A percentile compares a stretch with the other conserved stretches of the same genome.
These are phyloP conservation scores for Rhizoclosmatium sp. DNA, from an alignment of 192 early-diverging fungal genomes.

Conservation along the genomic window DNA sequence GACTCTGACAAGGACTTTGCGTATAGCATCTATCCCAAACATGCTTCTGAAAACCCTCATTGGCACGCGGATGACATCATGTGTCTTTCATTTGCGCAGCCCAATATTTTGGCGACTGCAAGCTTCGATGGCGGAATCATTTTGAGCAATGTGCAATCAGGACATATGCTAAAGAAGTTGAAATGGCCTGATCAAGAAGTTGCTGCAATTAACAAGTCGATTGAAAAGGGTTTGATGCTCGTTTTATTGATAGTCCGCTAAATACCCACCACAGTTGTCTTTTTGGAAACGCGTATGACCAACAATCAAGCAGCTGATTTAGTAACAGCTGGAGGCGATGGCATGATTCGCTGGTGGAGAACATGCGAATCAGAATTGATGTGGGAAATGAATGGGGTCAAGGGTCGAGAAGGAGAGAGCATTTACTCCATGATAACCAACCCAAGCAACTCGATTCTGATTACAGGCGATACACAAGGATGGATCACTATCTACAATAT, in stretches of 20 bases:
- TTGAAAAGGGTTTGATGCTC: constrained; percentile 59
- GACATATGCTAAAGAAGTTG: constrained; percentile 50
- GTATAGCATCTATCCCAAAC: constrained; percentile 40
- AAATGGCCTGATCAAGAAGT: constrained; percentile 39
- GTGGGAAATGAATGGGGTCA: constrained; percentile 42
- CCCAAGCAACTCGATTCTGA: constrained; percentile 42
- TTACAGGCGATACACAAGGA: constrained; percentile 51
- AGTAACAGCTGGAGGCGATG: constrained; percentile 56
- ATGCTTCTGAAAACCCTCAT: constrained; percentile 30
- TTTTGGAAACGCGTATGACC: constrained; percentile 38
- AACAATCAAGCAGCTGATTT: constrained; percentile 41
- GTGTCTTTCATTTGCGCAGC: constrained; percentile 54
- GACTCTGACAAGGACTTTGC: constrained; percentile 41
- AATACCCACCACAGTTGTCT: constrained; percentile 49
- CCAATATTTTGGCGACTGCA: constrained; percentile 53
- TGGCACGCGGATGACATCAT: constrained; percentile 63
- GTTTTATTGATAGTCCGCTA: background rate
- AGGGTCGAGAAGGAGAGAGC: constrained; percentile 36
- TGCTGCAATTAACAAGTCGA: constrained; percentile 37
- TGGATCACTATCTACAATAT: constrained; percentile 52
- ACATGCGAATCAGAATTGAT: constrained; percentile 40
- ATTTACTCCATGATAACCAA: constrained; percentile 48
- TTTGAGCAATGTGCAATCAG: constrained; percentile 49
- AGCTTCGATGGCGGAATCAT: constrained; percentile 61
- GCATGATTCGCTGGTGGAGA: constrained; percentile 60